Base-by-base conservation (phyloP, 148 eudicot species). In the Salicornia ramosissima region DNA sequence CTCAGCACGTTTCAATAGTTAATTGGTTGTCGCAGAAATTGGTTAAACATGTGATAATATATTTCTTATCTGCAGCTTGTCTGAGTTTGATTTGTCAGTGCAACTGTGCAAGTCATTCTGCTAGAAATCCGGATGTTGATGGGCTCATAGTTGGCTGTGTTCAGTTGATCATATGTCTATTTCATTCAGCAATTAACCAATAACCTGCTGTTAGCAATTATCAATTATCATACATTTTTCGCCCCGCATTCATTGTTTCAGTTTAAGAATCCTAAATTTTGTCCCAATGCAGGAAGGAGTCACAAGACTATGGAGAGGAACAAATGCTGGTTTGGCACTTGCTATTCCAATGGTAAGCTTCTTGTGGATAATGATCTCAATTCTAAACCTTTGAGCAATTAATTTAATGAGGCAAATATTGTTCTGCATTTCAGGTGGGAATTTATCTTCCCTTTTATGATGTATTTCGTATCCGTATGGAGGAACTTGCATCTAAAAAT, bases 361-460 rank as follows among this genome's bases (percentile, higher is more conserved):
- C 58, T 71, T 71, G 40, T 61, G 3, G 25, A 36, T 19, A 24
- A 19, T 40, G 50, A 8, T 64, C 69, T 53, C 14, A 15, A 64
- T 50, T 59, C 9, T 40, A 42, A 58, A 19, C 24, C 33, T 30
- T 50, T 33, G 31, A 16, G 67, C 80, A 1, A n/a, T 74, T 30
- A 34, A 64, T 67, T 40, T 69, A 39, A 28, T 53, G 40, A 21
- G 25, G 29, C 56, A 16, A 55, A 18, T 71, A 49, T 31, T 39
- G 47, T 62, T 73, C 33, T 62, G 30, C 77, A n/a, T 39, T 50
- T 55, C 83, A 93, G 98, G 98, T 94, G 30, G 99, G 92, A 24
- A 94, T 94, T 76, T 94, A 94, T 75, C 75, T 94, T 72, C 99
- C 99, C 22, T 88, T 84, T 74, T 94, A 94, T 67, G 99, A 94